Evolutionary conservation across 78 protist species (phyloP).

Genomic region (Chrysochromulina parva): DNA sequence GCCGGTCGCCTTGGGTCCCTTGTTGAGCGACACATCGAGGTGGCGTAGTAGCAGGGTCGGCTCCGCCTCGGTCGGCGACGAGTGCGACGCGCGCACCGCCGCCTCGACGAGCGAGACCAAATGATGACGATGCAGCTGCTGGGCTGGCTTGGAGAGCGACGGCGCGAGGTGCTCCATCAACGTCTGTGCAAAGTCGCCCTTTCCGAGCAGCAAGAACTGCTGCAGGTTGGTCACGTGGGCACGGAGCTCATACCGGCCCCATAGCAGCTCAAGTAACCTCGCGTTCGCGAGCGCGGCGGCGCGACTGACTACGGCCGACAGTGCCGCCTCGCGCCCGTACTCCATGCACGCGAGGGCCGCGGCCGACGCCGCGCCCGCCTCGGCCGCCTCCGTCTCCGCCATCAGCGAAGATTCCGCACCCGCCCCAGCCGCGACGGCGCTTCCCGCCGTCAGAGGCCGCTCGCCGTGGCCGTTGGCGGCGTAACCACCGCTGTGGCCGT

Average conservation of each 20-base stretch:
- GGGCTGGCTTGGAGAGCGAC: conserved; percentile 46
- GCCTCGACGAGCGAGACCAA: conserved; percentile 52
- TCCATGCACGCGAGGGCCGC: neutral
- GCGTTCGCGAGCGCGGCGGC: neutral
- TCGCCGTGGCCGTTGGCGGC: too few relatives aligned
- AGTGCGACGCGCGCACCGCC: conserved; percentile 58
- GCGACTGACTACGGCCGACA: neutral
- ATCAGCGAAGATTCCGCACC: too few relatives aligned
- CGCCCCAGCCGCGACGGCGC: too few relatives aligned
- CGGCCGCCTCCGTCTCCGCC: too few relatives aligned
- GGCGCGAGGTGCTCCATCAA: conserved; percentile 69
- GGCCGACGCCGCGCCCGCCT: too few relatives aligned
- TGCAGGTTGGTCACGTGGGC: conserved; percentile 63
- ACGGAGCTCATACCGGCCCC: conserved; percentile 48
- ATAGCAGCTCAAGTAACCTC: conserved; percentile 23
- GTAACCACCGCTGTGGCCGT: too few relatives aligned
- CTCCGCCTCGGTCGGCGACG: conserved; percentile 53
- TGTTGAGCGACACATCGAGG: conserved; percentile 54
- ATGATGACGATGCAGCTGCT: conserved; percentile 42
- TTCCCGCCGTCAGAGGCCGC: too few relatives aligned
- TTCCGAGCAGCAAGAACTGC: conserved; percentile 69
- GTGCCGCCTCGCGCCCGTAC: neutral
- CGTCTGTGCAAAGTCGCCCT: conserved; percentile 80
- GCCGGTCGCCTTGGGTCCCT: conserved; percentile 32
- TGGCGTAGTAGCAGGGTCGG: conserved; percentile 19